Conservation (phyloP, 192 early-diverging fungal species). For the Coemansia sp. region DNA sequence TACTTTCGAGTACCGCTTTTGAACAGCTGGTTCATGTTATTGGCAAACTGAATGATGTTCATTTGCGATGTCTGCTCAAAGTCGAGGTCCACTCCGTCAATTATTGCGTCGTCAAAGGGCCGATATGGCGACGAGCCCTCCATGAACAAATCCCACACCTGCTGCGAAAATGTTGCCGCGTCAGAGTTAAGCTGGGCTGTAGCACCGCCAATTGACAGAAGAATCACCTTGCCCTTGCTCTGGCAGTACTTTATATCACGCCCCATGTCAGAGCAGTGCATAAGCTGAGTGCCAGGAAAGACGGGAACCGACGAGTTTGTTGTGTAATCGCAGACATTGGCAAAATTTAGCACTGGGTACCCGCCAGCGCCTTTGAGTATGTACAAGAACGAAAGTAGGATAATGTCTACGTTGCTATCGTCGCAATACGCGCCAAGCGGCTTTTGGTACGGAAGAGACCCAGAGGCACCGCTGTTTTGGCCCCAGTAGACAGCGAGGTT, state of each 20-base stretch:
- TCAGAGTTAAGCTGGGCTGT: slow-evolving; percentile 64
- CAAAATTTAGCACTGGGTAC: slow-evolving; percentile 70
- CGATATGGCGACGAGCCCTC: slow-evolving; percentile 63
- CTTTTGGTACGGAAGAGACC: slow-evolving; percentile 48
- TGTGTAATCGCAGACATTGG: slow-evolving; percentile 66
- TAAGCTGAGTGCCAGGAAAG: slow-evolving; percentile 63
- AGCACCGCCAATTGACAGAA: slow-evolving; percentile 76
- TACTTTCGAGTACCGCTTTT: slow-evolving; percentile 56
- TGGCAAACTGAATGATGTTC: slow-evolving; percentile 64
- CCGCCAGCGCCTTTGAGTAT: slow-evolving; percentile 66
- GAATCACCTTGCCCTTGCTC: slow-evolving; percentile 68
- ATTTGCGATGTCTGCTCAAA: slow-evolving; percentile 66
- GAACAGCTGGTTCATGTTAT: slow-evolving; percentile 59
- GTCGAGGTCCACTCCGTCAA: slow-evolving; percentile 78
- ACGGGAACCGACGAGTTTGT: slow-evolving; percentile 53
- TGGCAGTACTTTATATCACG: slow-evolving; percentile 76
- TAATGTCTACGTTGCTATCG: slow-evolving; percentile 56
- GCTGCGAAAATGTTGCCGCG: slow-evolving; percentile 65
- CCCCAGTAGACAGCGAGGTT: slow-evolving; percentile 67
- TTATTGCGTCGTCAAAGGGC: slow-evolving; percentile 71
- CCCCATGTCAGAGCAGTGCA: slow-evolving; percentile 72
- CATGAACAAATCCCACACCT: slow-evolving; percentile 79
- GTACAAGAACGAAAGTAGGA: slow-evolving; percentile 68
- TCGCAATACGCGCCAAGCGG: slow-evolving; percentile 65
- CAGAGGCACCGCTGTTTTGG: slow-evolving; percentile 59